Conservation (phyloP, 2,329 filamentous ascomycete species). For the Tricladium varicosporioides region DNA sequence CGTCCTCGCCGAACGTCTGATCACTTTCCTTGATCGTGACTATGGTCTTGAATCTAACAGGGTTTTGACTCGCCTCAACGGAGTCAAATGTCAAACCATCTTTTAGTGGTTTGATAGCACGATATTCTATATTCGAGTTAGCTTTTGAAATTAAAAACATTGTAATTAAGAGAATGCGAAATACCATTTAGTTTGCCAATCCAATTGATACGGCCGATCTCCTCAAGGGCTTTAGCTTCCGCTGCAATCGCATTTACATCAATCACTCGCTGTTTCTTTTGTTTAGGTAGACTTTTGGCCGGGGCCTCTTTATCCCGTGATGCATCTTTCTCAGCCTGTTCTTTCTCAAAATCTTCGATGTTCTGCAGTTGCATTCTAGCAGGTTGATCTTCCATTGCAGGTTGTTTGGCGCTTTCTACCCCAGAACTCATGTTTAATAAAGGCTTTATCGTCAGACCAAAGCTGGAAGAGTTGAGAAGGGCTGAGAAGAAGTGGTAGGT, state of each 20-base stretch:
- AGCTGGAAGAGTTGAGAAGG: no score
- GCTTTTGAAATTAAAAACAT: no score
- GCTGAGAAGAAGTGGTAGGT: no score
- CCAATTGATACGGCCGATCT: constrained; percentile 32
- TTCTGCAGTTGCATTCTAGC: background rate
- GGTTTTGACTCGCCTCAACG: constrained; percentile 1
- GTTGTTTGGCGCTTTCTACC: background rate
- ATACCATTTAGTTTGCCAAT: constrained; percentile 29
- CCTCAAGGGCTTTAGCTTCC: constrained; percentile 19
- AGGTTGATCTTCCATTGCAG: background rate
- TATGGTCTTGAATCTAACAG: constrained; percentile 22
- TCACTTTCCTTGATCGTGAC: constrained; percentile 23
- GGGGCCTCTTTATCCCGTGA: background rate
- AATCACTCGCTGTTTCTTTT: constrained; percentile 14
- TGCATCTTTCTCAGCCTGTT: constrained; percentile 13
- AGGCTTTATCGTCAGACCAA: no score
- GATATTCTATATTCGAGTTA: constrained; percentile 25
- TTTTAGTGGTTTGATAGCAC: constrained; percentile 13
- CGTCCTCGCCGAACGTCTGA: constrained; percentile 20
- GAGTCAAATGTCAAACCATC: constrained; percentile 12
- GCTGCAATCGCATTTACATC: constrained; percentile 10
- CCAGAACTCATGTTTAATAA: background rate
- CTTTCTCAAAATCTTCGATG: constrained; percentile 19
- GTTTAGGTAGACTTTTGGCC: constrained; percentile 4
- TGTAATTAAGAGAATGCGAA: background rate